These are phyloP conservation scores for Verticillium nubilum DNA, from an alignment of 2,329 filamentous ascomycete species.

Conservation along the genomic window DNA sequence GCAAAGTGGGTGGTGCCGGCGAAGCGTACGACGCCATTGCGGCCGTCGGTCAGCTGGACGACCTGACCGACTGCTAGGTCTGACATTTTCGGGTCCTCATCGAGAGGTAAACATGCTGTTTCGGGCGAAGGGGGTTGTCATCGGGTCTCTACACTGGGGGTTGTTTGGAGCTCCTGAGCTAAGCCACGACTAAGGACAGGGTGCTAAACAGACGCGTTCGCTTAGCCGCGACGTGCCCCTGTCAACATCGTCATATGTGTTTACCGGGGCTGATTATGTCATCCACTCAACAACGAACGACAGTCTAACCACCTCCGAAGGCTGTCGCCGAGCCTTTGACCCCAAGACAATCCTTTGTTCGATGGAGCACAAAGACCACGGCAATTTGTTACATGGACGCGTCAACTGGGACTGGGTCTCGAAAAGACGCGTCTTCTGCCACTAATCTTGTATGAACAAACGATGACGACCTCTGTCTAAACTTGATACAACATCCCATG, in stretches of 20 bases:
- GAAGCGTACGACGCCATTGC: constrained; percentile 73
- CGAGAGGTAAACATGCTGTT: constrained; percentile 7
- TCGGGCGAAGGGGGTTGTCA: not conserved
- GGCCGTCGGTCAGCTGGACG: constrained; percentile 74
- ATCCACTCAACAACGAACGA: not conserved
- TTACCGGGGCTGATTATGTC: not conserved
- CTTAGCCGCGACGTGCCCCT: not conserved
- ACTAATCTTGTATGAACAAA: not conserved
- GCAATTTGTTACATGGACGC: too few species aligned
- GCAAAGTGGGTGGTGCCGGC: constrained; percentile 76
- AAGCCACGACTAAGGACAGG: too few species aligned
- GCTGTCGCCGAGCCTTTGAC: not conserved
- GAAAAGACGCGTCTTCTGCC: not conserved
- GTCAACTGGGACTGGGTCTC: not conserved
- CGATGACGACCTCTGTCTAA: not conserved
- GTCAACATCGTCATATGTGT: not conserved
- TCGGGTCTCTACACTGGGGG: not conserved
- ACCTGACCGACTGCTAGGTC: constrained; percentile 63
- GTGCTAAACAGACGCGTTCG: not conserved
- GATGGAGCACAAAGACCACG: too few species aligned
- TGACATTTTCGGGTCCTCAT: constrained; percentile 37
- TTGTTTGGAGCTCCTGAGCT: not conserved
- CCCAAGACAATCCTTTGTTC: not conserved
- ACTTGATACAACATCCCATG: not conserved
- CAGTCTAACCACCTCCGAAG: too few species aligned